These are phyloP conservation scores for Candida andamanensis DNA, from an alignment of 805 yeast species.

Conservation along the genomic window DNA sequence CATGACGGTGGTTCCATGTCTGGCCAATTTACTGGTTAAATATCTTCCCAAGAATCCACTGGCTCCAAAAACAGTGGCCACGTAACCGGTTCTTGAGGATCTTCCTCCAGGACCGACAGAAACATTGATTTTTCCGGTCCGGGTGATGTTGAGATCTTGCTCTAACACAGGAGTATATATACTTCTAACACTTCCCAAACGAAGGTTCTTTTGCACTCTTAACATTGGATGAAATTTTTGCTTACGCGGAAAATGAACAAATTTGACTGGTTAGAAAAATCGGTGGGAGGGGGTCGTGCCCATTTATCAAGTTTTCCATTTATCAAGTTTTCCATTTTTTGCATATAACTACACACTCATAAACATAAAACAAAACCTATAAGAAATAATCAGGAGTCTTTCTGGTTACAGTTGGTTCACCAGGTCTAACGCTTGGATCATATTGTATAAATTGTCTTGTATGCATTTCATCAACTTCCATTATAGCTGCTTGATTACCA, in stretches of 20 bases:
- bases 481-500: conserved; percentile 96
- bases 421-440: conserved; percentile 95
- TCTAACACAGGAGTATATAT: conserved; percentile 39
- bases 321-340: no score
- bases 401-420: conserved; percentile 95
- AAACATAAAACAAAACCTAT: conserved; percentile 2
- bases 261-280: no score
- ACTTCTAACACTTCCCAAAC: conserved; percentile 26
- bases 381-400: conserved; percentile 96
- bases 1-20: conserved; percentile 73
- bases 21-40: conserved; percentile 65
- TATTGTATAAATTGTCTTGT: conserved; percentile 89
- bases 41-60: conserved; percentile 75
- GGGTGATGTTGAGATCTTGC: conserved; percentile 66
- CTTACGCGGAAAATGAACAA: no score
- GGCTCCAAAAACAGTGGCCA: conserved; percentile 85
- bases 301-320: no score
- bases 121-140: conserved; percentile 67
- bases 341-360: no score
- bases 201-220: no score
- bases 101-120: conserved; percentile 77
- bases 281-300: no score
- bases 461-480: conserved; percentile 95
- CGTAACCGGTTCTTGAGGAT: conserved; percentile 81
- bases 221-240: no score